Evolutionary conservation across 106 monocot genomes (phyloP), one percentile per base, ranked within the genome.

Genomic region (Platanthera guangdongensis): DNA sequence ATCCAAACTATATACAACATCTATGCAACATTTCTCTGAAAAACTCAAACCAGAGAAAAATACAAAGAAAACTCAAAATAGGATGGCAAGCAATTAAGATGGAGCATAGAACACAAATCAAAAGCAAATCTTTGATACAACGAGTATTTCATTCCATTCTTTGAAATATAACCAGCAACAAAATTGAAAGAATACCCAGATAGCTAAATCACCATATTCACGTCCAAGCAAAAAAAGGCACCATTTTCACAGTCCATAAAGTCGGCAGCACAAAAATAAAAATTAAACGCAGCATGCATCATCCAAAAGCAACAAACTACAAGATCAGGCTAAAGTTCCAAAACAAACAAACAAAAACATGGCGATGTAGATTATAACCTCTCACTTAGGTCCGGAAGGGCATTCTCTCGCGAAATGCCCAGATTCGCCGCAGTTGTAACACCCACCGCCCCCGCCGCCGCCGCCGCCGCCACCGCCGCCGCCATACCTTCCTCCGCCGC

Each of bases 381-480:
- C 72, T 72, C 51, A 72, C 72, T 72, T 72, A 9, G 50, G 72
- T 0, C 72, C 72, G 51, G 50, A 21, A 8, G 74, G 74, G 55
- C 74, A 75, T 32, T 75, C 74, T 19, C 74, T 52, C 7, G 74
- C 74, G 25, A 75, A 75, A 75, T 75, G 74, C 12, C 74, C 74
- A 18, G 9, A 6, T 19, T 75, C 74, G 2, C 74, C 74, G 45
- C 74, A 75, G 55, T 74, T 74, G 74, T 74, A 74, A 45, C 81
- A 81, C 0, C 75, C 75, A 11, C 78, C 76, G 1, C 80, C 82
- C 5, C 77, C 69, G 3, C 73, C 81, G 0, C 80, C 80, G 8
- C 78, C 71, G n/a, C 45, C 70, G n/a, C 39, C 78, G 30, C 76
- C 78, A 0, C 76, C 80, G 13, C 74, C 76, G 30, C 77, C 82